A percentile compares a stretch with the other conserved stretches of the same genome.
Conservation (phyloP, 257 asterid genomes). For the Solanum appendiculatum region DNA sequence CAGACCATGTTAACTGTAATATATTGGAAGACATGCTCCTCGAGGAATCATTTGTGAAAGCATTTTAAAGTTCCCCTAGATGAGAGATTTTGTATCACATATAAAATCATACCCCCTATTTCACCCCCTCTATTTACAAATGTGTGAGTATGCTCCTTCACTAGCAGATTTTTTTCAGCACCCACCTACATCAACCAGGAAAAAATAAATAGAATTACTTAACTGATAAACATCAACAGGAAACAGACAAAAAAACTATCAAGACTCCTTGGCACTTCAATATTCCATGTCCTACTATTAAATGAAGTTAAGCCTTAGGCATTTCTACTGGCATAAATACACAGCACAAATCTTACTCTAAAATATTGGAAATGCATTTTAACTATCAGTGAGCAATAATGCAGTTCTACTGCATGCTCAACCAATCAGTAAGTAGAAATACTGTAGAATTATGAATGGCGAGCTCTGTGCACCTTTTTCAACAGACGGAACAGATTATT, state of each 20-base stretch:
- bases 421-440: neutral
- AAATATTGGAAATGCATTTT: neutral
- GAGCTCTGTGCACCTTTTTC: constrained; percentile 61
- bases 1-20: neutral
- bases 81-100: neutral
- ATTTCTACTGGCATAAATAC: neutral
- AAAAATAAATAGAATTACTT: neutral
- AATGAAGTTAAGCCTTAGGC: neutral
- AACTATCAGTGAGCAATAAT: neutral
- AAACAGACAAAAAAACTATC: neutral
- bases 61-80: constrained; percentile 1
- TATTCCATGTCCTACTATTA: neutral
- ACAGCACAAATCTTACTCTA: neutral
- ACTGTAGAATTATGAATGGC: neutral
- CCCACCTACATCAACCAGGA: constrained; percentile 54
- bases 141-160: constrained; percentile 95
- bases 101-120: constrained; percentile 69
- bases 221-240: neutral
- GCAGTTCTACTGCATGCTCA: neutral
- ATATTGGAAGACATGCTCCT: neutral
- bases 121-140: constrained; percentile 94
- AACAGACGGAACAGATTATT: constrained; percentile 89
- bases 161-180: constrained; percentile 81
- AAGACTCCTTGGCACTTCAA: neutral
- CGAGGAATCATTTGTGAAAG: neutral